Percentiles rank a stretch among this genome's conserved stretches.
Evolutionary conservation across 805 yeast genomes (phyloP).

Genomic region (Candida schatavii): DNA sequence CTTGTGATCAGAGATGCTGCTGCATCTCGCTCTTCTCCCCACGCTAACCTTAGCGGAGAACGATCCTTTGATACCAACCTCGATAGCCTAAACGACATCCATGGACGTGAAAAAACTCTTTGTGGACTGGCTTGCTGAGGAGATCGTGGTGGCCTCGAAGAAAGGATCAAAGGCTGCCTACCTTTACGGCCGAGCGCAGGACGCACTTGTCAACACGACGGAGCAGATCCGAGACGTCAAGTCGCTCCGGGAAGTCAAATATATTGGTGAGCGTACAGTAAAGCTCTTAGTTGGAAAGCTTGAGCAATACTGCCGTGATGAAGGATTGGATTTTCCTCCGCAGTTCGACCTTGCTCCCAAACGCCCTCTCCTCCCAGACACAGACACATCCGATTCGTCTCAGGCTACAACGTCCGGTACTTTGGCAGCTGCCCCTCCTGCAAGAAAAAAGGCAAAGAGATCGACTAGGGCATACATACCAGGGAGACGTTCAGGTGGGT

Average conservation of each 20-base stretch:
- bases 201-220: conserved; percentile 44
- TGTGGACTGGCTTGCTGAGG: conserved; percentile 57
- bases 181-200: conserved; percentile 56
- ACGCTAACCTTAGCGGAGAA: too few species aligned
- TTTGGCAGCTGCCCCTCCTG: neutral
- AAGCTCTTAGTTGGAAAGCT: conserved; percentile 46
- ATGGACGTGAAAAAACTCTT: conserved; percentile 51
- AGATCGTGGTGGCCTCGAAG: conserved; percentile 41
- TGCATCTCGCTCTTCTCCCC: too few species aligned
- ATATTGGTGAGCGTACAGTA: conserved; percentile 71
- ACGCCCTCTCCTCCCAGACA: conserved; percentile 2
- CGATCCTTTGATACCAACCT: too few species aligned
- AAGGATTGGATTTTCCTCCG: conserved; percentile 46
- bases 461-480: conserved; percentile 57
- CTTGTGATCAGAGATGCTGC: too few species aligned
- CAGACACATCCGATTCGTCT: neutral
- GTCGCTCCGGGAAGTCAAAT: conserved; percentile 58
- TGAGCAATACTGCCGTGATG: conserved; percentile 52
- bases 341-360: conserved; percentile 17
- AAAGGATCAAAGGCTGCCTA: conserved; percentile 52
- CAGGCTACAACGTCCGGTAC: neutral
- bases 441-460: conserved; percentile 15
- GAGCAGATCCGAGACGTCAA: conserved; percentile 50
- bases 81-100: too few species aligned
- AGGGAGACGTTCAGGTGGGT: conserved; percentile 73